Conservation (phyloP, 2,329 filamentous ascomycete species). For the Microdochium bolleyi region DNA sequence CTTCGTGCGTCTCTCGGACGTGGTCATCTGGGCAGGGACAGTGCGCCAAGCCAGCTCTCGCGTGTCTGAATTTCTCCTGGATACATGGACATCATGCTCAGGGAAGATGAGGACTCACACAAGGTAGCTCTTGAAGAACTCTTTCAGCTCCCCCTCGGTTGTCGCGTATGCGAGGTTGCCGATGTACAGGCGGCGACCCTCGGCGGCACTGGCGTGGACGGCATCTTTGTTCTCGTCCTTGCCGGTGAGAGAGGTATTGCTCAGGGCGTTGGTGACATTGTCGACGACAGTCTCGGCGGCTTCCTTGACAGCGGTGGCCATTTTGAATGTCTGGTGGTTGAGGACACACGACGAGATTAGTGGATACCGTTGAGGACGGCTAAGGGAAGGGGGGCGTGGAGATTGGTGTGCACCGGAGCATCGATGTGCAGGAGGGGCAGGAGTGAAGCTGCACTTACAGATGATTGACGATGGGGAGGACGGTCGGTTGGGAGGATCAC, state of each 20-base stretch:
- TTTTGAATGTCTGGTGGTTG: constrained; percentile 41
- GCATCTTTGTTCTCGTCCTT: constrained; percentile 64
- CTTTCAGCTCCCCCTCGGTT: constrained; percentile 99
- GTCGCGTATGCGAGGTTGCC: constrained; percentile 99
- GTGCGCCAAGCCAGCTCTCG: constrained; percentile 5
- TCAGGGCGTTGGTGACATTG: constrained; percentile 67
- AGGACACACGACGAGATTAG: background rate
- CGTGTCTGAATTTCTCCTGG: constrained; percentile 1
- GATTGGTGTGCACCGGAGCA: background rate
- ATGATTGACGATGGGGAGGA: constrained; percentile 21
- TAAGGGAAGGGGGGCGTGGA: background rate
- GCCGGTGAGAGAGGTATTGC: constrained; percentile 62
- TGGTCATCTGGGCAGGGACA: too few relatives aligned
- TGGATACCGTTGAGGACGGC: background rate
- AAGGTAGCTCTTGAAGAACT: constrained; percentile 99
- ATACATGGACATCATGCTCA: constrained; percentile 3
- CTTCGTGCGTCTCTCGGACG: too few relatives aligned
- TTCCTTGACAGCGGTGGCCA: constrained; percentile 78
- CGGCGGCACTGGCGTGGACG: constrained; percentile 92
- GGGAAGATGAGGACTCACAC: constrained; percentile 69
- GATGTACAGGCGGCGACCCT: constrained; percentile 99
- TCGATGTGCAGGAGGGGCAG: background rate
- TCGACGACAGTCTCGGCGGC: constrained; percentile 55
- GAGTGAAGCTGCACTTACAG: background rate
- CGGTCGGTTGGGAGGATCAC: constrained; percentile 11